phyloP scores from a whole-genome alignment of 805 yeast genomes.

The Wickerhamia fluorescens region DNA sequence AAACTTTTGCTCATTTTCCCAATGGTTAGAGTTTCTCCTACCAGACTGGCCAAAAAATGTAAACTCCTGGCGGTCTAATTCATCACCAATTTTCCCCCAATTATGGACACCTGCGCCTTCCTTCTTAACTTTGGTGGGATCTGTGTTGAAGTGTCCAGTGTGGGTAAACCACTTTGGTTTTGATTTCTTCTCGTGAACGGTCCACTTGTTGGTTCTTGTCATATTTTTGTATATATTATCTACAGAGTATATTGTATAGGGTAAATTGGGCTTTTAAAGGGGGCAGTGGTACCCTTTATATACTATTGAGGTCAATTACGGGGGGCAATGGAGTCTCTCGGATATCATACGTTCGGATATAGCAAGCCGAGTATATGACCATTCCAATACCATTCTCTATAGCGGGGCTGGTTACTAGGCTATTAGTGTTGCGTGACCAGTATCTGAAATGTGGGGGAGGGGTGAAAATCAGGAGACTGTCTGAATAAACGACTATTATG shows the following conservation, averaged over 20 bases:
- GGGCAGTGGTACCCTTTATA: no score
- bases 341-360: no score
- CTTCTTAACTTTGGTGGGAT: slow-evolving; percentile 75
- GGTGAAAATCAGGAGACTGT: no score
- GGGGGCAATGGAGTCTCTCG: no score
- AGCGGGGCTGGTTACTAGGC: no score
- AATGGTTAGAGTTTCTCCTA: slow-evolving; percentile 37
- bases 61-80: slow-evolving; percentile 49
- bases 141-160: slow-evolving; percentile 58
- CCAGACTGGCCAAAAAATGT: slow-evolving; percentile 14
- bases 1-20: slow-evolving; percentile 22
- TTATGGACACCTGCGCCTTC: slow-evolving; percentile 81
- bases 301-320: no score
- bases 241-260: not conserved
- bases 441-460: no score
- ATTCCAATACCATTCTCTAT: no score
- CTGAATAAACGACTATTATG: no score
- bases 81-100: slow-evolving; percentile 85
- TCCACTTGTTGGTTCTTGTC: slow-evolving; percentile 81
- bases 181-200: slow-evolving; percentile 51
- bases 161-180: slow-evolving; percentile 74
- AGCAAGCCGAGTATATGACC: no score
- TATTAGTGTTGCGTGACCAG: no score
- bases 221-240: slow-evolving; percentile 21
- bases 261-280: not conserved